Conservation (phyloP, 2,329 filamentous ascomycete genomes). For the Exophiala aquamarina region DNA sequence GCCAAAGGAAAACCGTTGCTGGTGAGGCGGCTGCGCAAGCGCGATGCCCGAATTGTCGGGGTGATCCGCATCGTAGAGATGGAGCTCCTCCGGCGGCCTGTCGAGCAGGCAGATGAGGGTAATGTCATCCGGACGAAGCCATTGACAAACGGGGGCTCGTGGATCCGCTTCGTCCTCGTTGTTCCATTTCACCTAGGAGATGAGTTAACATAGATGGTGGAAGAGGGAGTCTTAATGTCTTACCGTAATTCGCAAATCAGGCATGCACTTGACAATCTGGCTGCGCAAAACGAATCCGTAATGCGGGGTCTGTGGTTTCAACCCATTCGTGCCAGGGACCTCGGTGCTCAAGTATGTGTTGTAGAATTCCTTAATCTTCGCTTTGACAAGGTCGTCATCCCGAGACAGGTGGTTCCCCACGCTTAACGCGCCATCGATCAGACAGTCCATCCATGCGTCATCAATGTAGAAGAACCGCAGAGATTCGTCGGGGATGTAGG, state of each 20-base stretch:
- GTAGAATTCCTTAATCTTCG: conserved; percentile 25
- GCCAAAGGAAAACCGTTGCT: background rate
- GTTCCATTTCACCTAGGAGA: no score
- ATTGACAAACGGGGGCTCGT: background rate
- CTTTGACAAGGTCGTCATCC: conserved; percentile 34
- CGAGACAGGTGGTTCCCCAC: conserved; percentile 40
- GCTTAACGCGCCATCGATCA: conserved; percentile 47
- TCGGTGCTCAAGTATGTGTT: conserved; percentile 8
- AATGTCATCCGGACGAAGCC: background rate
- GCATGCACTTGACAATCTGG: background rate
- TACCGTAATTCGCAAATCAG: background rate
- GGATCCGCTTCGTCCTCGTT: no score
- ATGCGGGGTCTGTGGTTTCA: background rate
- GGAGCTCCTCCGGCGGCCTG: background rate
- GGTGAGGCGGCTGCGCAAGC: conserved; percentile 4
- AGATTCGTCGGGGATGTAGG: conserved; percentile 37
- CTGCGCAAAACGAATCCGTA: background rate
- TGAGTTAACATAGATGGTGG: no score
- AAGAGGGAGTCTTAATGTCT: no score
- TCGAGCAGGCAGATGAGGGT: background rate
- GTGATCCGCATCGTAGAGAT: background rate
- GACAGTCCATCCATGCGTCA: conserved; percentile 41
- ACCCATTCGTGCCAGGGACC: conserved; percentile 3
- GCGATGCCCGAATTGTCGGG: background rate
- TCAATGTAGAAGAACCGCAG: conserved; percentile 50